phyloP scores from a whole-genome alignment of 768 basidiomycete species.

The Lactifluus echinatus region DNA sequence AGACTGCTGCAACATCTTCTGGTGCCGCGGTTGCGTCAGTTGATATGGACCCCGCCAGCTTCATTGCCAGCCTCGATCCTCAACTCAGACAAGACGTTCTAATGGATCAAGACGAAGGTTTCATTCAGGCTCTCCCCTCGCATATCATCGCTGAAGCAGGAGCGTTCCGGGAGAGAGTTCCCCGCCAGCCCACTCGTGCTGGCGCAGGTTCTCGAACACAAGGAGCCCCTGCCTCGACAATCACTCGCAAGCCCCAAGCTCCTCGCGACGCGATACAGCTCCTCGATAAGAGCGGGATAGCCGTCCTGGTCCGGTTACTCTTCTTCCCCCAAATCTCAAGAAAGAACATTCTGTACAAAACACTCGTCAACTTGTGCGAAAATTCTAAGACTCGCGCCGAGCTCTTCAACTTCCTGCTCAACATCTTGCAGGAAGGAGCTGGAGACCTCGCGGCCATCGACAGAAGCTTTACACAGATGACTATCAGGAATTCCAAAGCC shows the following conservation, averaged over 20 bases:
- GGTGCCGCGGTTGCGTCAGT: slow-evolving; percentile 31
- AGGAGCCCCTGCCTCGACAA: slow-evolving; percentile 19
- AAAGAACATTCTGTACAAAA: slow-evolving; percentile 78
- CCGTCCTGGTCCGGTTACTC: slow-evolving; percentile 81
- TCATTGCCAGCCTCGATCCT: slow-evolving; percentile 89
- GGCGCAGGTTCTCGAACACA: slow-evolving; percentile 16
- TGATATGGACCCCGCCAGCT: slow-evolving; percentile 83
- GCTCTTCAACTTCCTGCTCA: slow-evolving; percentile 89
- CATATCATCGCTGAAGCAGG: slow-evolving; percentile 83
- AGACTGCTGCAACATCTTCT: slow-evolving; percentile 29
- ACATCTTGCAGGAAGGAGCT: slow-evolving; percentile 89
- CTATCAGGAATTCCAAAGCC: slow-evolving; percentile 55
- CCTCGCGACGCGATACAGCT: slow-evolving; percentile 88
- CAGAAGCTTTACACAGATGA: slow-evolving; percentile 89
- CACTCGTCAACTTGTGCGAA: slow-evolving; percentile 92
- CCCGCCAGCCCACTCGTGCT: slow-evolving; percentile 2
- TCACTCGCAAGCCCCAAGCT: slow-evolving; percentile 41
- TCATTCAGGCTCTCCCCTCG: slow-evolving; percentile 72
- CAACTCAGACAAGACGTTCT: slow-evolving; percentile 85
- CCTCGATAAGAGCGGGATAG: slow-evolving; percentile 82
- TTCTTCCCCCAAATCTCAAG: slow-evolving; percentile 93
- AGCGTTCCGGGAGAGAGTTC: slow-evolving; percentile 50
- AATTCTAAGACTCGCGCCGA: slow-evolving; percentile 88
- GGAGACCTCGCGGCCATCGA: slow-evolving; percentile 89
- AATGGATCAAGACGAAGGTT: slow-evolving; percentile 79